Percentiles rank a stretch among this genome's conserved stretches.
phyloP scores from a whole-genome alignment of 441 rosid genomes.

The Adansonia gregorii region DNA sequence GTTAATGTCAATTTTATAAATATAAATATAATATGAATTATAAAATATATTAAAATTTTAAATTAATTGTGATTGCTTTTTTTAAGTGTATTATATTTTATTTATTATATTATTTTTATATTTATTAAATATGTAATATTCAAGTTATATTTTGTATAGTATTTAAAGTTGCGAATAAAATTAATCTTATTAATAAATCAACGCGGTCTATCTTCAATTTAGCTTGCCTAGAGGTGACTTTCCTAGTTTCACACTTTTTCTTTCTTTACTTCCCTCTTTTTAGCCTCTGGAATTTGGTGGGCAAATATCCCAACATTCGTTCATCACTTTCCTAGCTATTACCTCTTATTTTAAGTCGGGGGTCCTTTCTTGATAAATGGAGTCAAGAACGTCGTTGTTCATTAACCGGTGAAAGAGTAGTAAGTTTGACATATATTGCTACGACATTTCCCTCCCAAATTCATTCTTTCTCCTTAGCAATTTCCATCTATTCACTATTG shows the following conservation, averaged over 20 bases:
- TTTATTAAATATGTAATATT: no score
- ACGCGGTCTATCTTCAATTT: neutral
- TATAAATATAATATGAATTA: neutral
- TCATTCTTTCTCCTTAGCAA: neutral
- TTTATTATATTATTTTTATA: no score
- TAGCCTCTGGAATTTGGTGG: no score
- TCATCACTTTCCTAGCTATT: neutral
- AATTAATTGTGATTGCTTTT: no score
- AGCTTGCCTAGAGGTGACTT: neutral
- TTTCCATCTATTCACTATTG: neutral
- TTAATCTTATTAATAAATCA: neutral
- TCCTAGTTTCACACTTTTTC: neutral
- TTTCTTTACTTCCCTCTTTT: neutral
- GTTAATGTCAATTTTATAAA: neutral
- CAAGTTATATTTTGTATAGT: no score
- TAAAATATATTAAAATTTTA: no score
- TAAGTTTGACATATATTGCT: neutral
- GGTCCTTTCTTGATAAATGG: neutral
- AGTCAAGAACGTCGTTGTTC: neutral
- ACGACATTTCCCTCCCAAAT: neutral
- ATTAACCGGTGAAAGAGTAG: neutral
- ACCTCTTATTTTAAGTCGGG: neutral
- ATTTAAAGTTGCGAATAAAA: no score
- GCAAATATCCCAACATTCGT: neutral
- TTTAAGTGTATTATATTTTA: no score